Conservation (phyloP, 208 protist species). For the Crithidia bombi region DNA sequence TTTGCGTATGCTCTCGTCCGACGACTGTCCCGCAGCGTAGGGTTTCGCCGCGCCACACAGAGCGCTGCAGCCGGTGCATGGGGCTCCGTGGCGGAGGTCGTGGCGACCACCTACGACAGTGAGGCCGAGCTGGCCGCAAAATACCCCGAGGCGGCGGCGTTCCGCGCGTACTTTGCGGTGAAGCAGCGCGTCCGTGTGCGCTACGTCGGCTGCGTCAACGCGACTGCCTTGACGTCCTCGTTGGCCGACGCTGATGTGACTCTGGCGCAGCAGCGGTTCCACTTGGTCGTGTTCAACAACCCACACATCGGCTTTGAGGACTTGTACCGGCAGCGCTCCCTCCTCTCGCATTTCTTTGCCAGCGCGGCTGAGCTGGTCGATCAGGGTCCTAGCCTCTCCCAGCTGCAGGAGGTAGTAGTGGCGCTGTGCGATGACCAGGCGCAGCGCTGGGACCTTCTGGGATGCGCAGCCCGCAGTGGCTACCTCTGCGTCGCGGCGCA, state of each 20-base stretch:
- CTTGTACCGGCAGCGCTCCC: slow-evolving; percentile 44
- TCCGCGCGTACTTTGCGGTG: slow-evolving; percentile 47
- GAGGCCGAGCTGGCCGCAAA: slow-evolving; percentile 31
- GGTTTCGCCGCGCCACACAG: slow-evolving; percentile 16
- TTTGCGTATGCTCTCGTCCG: slow-evolving; percentile 61
- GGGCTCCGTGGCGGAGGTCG: slow-evolving; percentile 24
- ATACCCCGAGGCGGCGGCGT: slow-evolving; percentile 55
- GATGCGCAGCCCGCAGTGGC: slow-evolving; percentile 38
- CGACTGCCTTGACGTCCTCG: slow-evolving; percentile 31
- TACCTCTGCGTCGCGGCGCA: slow-evolving; percentile 57
- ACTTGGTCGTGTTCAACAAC: slow-evolving; percentile 63
- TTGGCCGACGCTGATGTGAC: background rate
- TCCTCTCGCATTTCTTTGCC: slow-evolving; percentile 51
- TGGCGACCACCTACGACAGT: slow-evolving; percentile 52
- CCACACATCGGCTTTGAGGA: slow-evolving; percentile 63
- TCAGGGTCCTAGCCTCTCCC: background rate
- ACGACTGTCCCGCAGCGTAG: slow-evolving; percentile 34
- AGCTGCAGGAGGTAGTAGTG: slow-evolving; percentile 39
- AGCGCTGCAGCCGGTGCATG: background rate
- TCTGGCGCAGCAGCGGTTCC: background rate
- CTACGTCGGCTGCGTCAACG: slow-evolving; percentile 48
- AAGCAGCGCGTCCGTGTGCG: slow-evolving; percentile 49
- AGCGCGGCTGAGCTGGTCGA: slow-evolving; percentile 22
- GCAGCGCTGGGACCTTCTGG: slow-evolving; percentile 50
- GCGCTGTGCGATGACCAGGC: slow-evolving; percentile 67